phyloP scores from a whole-genome alignment of 257 asterid species.

The Fraxinus anomala region DNA sequence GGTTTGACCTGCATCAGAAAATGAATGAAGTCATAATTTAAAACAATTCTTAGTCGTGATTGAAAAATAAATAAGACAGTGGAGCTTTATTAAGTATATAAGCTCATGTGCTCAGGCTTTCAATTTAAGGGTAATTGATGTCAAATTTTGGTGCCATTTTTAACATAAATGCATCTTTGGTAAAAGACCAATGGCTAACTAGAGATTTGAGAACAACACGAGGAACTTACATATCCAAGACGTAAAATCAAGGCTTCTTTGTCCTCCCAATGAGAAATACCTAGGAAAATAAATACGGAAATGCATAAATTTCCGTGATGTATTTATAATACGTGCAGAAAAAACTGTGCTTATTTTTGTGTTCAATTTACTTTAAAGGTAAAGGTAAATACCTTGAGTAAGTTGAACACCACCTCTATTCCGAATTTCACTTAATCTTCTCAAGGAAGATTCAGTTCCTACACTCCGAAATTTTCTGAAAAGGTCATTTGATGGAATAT shows the following conservation, averaged over 20 bases:
- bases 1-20: conserved; percentile 65
- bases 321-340: neutral
- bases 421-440: conserved; percentile 43
- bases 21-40: conserved; percentile 18
- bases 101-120: conserved; percentile 9
- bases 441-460: conserved; percentile 57
- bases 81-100: conserved; percentile 8
- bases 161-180: neutral
- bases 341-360: neutral
- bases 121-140: neutral
- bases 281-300: conserved; percentile 38
- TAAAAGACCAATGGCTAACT: conserved; percentile 20
- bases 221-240: conserved; percentile 68
- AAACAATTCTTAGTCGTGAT: neutral
- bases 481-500: conserved; percentile 13
- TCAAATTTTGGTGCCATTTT: conserved; percentile 9
- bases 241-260: conserved; percentile 72
- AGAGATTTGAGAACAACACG: conserved; percentile 22
- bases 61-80: neutral
- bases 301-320: conserved; percentile 6
- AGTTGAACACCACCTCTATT: conserved; percentile 34
- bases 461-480: conserved; percentile 23
- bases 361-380: neutral
- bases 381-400: conserved; percentile 35
- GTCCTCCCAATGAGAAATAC: conserved; percentile 65